phyloP scores from a whole-genome alignment of 208 protist genomes.

The Balamuthia mandrillaris region DNA sequence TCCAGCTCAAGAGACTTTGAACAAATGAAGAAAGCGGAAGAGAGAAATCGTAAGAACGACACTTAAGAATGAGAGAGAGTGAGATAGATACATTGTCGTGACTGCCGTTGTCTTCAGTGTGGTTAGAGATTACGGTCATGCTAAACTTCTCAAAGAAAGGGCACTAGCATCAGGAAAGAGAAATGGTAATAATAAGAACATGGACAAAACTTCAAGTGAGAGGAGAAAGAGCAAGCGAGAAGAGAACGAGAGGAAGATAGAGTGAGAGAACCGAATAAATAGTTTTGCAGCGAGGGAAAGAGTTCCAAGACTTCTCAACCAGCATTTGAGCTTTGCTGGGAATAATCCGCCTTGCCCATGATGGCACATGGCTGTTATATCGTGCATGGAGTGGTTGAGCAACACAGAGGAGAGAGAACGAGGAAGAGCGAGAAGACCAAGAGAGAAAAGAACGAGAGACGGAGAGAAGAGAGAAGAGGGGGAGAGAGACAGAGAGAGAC shows the following conservation, averaged over 20 bases:
- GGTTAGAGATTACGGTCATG: conserved; percentile 30
- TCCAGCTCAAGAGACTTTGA: conserved; percentile 64
- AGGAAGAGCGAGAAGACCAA: not conserved
- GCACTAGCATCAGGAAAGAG: not conserved
- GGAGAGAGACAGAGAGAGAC: no score
- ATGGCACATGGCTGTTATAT: conserved; percentile 50
- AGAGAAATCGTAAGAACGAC: not conserved
- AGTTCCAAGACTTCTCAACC: conserved; percentile 77
- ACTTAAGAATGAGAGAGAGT: not conserved
- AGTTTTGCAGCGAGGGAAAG: conserved; percentile 73
- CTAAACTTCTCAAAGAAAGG: conserved; percentile 47
- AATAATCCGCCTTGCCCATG: conserved; percentile 53
- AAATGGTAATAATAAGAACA: not conserved
- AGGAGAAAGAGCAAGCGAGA: not conserved
- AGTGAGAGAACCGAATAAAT: not conserved
- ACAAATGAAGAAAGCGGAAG: not conserved
- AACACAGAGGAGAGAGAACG: not conserved
- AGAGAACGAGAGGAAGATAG: not conserved
- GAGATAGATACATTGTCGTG: conserved; percentile 31
- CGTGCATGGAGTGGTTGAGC: not conserved
- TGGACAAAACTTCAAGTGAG: not conserved
- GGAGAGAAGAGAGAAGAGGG: no score
- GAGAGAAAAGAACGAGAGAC: not conserved
- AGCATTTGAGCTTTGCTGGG: conserved; percentile 64
- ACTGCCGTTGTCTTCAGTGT: conserved; percentile 27